Evolutionary conservation across 2,329 filamentous ascomycete genomes (phyloP), one percentile per base, ranked within the genome.

Genomic region (Alternaria sp.): DNA sequence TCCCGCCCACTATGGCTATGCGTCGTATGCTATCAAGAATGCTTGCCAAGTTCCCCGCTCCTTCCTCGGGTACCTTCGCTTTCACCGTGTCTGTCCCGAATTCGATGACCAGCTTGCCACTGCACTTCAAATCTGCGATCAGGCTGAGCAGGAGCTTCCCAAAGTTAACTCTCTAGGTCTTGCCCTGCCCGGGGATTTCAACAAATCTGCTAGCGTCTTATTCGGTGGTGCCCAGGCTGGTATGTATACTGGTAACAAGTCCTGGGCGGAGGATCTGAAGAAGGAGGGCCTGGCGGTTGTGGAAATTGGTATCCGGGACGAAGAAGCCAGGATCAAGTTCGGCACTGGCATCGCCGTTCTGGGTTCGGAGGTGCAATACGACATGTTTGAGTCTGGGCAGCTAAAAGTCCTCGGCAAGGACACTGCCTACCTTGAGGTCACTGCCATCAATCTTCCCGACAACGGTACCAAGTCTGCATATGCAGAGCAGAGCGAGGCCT

Each of bases 31-130:
- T 20, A 69, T 93, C 62, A 79, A 85, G n/a, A 78, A 84, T 7
- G 88, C 88, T 3, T 87, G 89, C 20, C 84, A 86, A 34, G 87
- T 96, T 0, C 83, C 97, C 41, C 87, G 88, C 61, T 96, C 95
- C 73, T 98, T 98, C 74, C 87, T 97, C 64, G 91, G 92, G 65
- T 99, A 97, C 67, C 83, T 98, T 0, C 83, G 94, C 9, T 87
- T 91, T 61, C 94, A 98, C 72, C 86, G 91, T 38, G 94, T 96
- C 16, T 97, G 93, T 71, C 90, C 91, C 0, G 95, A 98, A 75
- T 91, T 94, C 73, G 82, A 79, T 0, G 81, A 84, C 0, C 86
- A 94, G 64, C 83, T 98, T 59, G 79, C 86, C 16, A 81, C 84
- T 0, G 93, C 94, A 0, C 82, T 90, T 7, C 75, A 76, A 1